Conservation (phyloP, 805 yeast species). For the Yarrowia divulgata region DNA sequence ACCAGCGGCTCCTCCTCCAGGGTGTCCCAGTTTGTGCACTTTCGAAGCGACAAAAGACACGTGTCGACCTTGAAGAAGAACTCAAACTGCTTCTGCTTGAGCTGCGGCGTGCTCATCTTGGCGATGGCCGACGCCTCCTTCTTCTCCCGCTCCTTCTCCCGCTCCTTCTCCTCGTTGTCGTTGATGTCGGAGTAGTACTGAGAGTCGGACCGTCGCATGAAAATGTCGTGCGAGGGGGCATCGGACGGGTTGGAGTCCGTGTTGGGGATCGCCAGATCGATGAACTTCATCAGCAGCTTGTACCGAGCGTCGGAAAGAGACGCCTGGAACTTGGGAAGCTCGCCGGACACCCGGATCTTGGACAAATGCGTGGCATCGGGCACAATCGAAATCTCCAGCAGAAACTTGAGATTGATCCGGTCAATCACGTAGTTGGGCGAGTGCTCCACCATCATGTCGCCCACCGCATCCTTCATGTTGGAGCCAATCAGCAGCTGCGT, state of each 20-base stretch:
- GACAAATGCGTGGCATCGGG: constrained; percentile 82
- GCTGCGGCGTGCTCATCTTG: constrained; percentile 24
- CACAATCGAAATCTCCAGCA: constrained; percentile 82
- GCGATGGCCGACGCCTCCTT: constrained; percentile 15
- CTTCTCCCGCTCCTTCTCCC: constrained; percentile 2
- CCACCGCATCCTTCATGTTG: constrained; percentile 75
- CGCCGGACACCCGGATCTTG: constrained; percentile 73
- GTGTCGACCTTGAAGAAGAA: constrained; percentile 71
- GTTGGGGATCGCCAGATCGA: constrained; percentile 73
- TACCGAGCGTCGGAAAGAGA: constrained; percentile 89
- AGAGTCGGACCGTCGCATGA: constrained; percentile 1
- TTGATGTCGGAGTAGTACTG: constrained; percentile 29
- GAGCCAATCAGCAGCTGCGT: constrained; percentile 91
- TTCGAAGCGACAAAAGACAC: constrained; percentile 66
- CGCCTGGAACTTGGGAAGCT: constrained; percentile 73
- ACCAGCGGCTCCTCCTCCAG: constrained; percentile 72
- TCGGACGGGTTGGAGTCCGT: constrained; percentile 51
- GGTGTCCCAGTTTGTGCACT: constrained; percentile 69
- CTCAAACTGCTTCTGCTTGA: constrained; percentile 70
- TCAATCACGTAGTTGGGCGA: constrained; percentile 73
- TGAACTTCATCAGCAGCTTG: constrained; percentile 79
- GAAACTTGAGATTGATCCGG: constrained; percentile 72
- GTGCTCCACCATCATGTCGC: constrained; percentile 56
- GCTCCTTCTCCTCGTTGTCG: constrained; percentile 3
- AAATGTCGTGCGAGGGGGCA: constrained; percentile 43